Evolutionary conservation across 2,329 filamentous ascomycete species (phyloP), one percentile per base, ranked within the genome.

Genomic region (Ceratocystis smalleyi): DNA sequence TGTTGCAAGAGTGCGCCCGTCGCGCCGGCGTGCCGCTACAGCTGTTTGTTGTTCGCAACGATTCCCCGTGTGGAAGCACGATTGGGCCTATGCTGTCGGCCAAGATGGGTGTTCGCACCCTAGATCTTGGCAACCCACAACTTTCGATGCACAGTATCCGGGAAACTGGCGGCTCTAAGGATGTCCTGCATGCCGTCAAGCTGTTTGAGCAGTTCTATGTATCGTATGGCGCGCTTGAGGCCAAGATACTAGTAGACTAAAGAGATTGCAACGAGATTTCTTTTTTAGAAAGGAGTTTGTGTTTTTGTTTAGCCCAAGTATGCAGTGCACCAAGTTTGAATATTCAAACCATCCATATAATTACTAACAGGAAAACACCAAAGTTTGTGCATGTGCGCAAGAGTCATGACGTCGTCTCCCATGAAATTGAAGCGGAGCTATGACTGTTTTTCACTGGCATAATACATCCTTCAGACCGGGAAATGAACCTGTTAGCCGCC

Each of bases 1-100:
- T 99, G 43, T 75, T 99, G 10, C 89, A 96, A 75, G 91, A 97
- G 77, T 85, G 87, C 51, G 94, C 94, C 59, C 83, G 81, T 59
- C 77, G 79, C 43, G 83, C 81, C 19, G 85, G 84, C 27, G 91
- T 97, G 22, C 94, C 94, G 15, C 81, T 99, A 63, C 94, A 99
- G 77, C 78, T 97, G 47, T 97, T 97, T 71, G 94, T 99, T 49
- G 92, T 97, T 59, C 84, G 91, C 71, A 99, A 99, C 75, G 94
- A 99, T 74, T 94, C 88, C 3, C 84, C 88, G 62, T 99, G 94
- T 74, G 94, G 94, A 64, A 92, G 89, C 77, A 99, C 94, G 43
- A 99, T 99, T 71, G 94, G 94, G 0, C 94, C 94, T n/a, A 96
- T 96, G 85, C 79, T 97, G 57, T 88, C 88, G 63, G 91, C 92